Conservation (phyloP, 2,329 filamentous ascomycete species). For the Xylaria hypoxylon region DNA sequence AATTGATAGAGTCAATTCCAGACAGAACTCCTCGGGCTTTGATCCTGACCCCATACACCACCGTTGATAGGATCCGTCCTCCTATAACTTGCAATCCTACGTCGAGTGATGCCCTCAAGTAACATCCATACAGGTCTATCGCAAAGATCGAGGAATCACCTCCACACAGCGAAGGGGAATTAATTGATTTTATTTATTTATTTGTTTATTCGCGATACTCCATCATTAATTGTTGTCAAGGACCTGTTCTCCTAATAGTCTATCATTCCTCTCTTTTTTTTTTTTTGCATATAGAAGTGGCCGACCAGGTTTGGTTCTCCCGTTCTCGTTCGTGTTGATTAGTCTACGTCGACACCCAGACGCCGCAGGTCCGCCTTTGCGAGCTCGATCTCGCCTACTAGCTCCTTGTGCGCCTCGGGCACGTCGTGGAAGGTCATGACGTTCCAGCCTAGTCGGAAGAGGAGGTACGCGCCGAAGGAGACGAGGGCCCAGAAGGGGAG, state of each 20-base stretch:
- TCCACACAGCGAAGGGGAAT: background rate
- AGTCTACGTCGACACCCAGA: slow-evolving; percentile 83
- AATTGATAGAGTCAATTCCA: background rate
- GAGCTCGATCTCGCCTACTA: slow-evolving; percentile 85
- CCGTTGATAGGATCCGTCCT: background rate
- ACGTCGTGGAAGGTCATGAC: slow-evolving; percentile 98
- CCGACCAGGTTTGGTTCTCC: background rate
- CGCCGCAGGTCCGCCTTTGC: slow-evolving; percentile 79
- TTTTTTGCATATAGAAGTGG: background rate
- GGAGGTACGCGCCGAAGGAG: slow-evolving; percentile 89
- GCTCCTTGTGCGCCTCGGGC: slow-evolving; percentile 87
- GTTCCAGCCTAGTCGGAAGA: slow-evolving; percentile 91
- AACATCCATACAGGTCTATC: background rate
- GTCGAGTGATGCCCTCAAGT: background rate
- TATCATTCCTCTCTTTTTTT: background rate
- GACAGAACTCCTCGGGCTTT: background rate
- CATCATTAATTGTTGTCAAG: background rate
- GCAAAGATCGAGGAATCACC: background rate
- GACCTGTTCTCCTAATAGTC: background rate
- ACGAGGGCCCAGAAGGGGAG: slow-evolving; percentile 94
- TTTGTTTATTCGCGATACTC: background rate
- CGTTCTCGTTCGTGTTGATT: no score
- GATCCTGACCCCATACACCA: background rate
- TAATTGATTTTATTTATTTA: background rate
- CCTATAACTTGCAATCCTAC: background rate